Evolutionary conservation across 306 rosid species (phyloP), one percentile per base, ranked within the genome.

Genomic region (Ormosia semicastrata): DNA sequence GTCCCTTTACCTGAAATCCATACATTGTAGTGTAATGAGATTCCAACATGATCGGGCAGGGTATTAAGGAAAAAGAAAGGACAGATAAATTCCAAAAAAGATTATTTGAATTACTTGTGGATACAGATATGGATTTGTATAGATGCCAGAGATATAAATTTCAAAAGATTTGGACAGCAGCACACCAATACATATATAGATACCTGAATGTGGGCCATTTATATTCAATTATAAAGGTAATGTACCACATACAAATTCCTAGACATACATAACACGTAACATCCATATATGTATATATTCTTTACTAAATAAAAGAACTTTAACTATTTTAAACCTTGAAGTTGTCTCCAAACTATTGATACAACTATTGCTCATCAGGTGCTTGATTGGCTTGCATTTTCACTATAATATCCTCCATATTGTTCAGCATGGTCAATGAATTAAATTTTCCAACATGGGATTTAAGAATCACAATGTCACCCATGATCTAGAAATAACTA

Each of bases 1-100:
- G 99, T 14, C 98, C 99, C 81, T 92, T 96, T 9, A 94, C 82
- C 98, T 96, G 82, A 50, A 82, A 80, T 79, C 49, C 11, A 53
- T 78, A 47, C 81, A 62, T 10, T 41, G 36, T 40, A 18, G 29
- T 39, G 80, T 7, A 59, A 59, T 36, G 24, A 83, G 82, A 50
- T 47, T 78, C 65, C 29, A 77, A 44, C 29, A 3, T n/a, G n/a
- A 10, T 30, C 0, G 1, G 8, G 46, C 6, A 59, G 8, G 32
- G 24, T 6, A 40, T 49, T 4, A 69, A 29, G 39, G 50, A 75
- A 14, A 8, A 15, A 32, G 34, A 40, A 53, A 49, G 30, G 8
- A 58, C 12, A 60, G 15, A 65, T 32, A 78, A 15, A 18, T 36
- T 36, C 18, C 64, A 33, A 41, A 69, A 44, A 30, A 73, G 54